Percentiles rank a stretch among this genome's conserved stretches.
Evolutionary conservation across 768 basidiomycete species (phyloP).

Genomic region (Coprinopsis sp.): DNA sequence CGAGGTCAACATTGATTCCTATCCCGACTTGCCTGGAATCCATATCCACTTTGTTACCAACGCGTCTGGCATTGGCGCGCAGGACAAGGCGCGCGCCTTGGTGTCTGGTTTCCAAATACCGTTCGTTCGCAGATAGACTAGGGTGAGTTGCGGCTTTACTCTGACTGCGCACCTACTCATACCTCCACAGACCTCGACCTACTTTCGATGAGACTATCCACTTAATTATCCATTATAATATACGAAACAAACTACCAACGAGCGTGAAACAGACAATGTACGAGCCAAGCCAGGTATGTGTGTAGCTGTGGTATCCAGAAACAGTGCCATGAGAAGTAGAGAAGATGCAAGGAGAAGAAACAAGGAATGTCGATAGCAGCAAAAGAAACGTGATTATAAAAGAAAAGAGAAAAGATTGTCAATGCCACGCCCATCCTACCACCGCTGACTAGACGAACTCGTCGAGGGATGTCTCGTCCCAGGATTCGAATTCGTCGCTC

Average conservation of each 20-base stretch:
- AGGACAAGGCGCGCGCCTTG: conserved; percentile 81
- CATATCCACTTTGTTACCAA: conserved; percentile 93
- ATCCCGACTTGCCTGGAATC: conserved; percentile 84
- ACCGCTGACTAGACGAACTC: too few species aligned
- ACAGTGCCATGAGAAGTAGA: too few species aligned
- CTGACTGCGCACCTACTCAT: neutral
- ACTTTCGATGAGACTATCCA: conserved; percentile 2
- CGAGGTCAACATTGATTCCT: conserved; percentile 89
- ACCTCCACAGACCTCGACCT: neutral
- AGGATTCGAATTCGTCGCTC: too few species aligned
- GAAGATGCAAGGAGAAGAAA: too few species aligned
- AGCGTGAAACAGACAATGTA: neutral
- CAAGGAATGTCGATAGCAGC: too few species aligned
- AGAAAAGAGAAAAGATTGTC: too few species aligned
- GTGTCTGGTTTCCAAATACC: conserved; percentile 92
- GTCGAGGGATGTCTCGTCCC: too few species aligned
- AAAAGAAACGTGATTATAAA: too few species aligned
- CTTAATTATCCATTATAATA: conserved; percentile 4
- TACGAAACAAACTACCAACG: neutral
- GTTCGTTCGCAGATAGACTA: conserved; percentile 48
- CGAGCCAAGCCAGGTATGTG: neutral
- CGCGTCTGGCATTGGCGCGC: conserved; percentile 81
- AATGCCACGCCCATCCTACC: too few species aligned
- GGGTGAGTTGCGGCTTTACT: neutral
- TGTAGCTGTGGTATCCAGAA: too few species aligned